phyloP scores from a whole-genome alignment of 139 green algal species.

The Volvox africanus region DNA sequence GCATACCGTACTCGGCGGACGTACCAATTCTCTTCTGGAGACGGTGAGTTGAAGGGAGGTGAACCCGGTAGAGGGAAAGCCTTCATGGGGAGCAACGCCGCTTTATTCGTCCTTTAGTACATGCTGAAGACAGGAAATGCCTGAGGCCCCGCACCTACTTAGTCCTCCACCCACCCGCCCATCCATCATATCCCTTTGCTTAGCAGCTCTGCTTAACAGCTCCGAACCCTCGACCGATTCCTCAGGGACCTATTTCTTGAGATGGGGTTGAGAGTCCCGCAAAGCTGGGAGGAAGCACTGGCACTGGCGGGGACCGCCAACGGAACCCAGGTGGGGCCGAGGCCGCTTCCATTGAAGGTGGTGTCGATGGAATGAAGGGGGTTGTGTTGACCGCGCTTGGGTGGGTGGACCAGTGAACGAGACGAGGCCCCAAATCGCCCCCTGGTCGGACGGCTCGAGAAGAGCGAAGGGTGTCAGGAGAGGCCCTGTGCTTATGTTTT shows the following conservation, averaged over 20 bases:
- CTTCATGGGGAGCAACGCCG: too few species aligned
- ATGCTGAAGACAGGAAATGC: too few species aligned
- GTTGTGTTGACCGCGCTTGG: too few species aligned
- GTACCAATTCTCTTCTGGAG: constrained; percentile 33
- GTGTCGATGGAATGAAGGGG: too few species aligned
- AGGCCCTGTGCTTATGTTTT: neutral
- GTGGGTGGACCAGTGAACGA: neutral
- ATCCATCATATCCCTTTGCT: neutral
- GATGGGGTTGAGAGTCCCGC: neutral
- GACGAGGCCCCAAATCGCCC: too few species aligned
- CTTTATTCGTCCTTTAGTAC: neutral
- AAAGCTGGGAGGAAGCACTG: constrained; percentile 8
- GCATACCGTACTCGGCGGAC: constrained; percentile 32
- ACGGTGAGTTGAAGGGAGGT: neutral
- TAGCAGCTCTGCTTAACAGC: neutral
- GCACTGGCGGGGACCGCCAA: neutral
- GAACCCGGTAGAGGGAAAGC: neutral
- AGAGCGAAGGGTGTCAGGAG: neutral
- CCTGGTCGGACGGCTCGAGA: neutral
- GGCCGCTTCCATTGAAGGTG: neutral
- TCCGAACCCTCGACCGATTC: neutral
- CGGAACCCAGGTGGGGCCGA: neutral
- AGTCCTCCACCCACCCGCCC: too few species aligned
- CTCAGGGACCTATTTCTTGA: neutral
- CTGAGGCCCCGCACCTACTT: too few species aligned